Base-by-base conservation (phyloP, 208 protist species). In the Acanthamoeba royreba region DNA sequence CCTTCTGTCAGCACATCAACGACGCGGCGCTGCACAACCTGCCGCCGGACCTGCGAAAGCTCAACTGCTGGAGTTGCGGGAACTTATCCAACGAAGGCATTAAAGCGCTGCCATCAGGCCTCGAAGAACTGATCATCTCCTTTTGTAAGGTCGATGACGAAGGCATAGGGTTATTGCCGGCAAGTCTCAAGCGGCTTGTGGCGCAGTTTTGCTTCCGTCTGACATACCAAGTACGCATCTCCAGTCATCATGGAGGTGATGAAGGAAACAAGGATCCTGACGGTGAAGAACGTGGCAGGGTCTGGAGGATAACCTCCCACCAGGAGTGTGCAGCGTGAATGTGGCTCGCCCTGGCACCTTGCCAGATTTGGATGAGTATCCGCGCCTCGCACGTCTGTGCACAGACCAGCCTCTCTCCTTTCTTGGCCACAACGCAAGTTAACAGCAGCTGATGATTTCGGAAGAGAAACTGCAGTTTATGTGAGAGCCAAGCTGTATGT, bases 1-100 rank as follows among this genome's bases (percentile, higher is more conserved):
- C 46, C 77, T 87, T 87, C 25, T 87, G 77, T 46, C 47, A 87
- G 28, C 77, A 87, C 77, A 33, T 87, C 47, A 49, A 43, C n/a
- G 77, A 87, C 77, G 77, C 31, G 31, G 77, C 77, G 28, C 42
- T 87, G 46, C 42, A 31, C n/a, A 33, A 33, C 28, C 77, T 87
- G 43, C 77, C 77, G 28, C 42, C 46, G 33, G 77, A 46, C 46
- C 42, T 87, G 2, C 42, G 47, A 9, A 58, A 61, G 13, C 47
- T 87, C 46, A 87, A 87, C 77, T 58, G 42, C 46, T 61, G 46
- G 77, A 46, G 77, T 46, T 58, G 42, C 28, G 77, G 47, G 31
- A 87, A 87, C 45, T 58, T 87, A 22, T 45, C 77, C 77, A 87
- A 87, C 77, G 77, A 25, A 4, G 77, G 46, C 42, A 38, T 87